phyloP scores from a whole-genome alignment of 2,329 filamentous ascomycete species.

The Colletotrichum camelliae region DNA sequence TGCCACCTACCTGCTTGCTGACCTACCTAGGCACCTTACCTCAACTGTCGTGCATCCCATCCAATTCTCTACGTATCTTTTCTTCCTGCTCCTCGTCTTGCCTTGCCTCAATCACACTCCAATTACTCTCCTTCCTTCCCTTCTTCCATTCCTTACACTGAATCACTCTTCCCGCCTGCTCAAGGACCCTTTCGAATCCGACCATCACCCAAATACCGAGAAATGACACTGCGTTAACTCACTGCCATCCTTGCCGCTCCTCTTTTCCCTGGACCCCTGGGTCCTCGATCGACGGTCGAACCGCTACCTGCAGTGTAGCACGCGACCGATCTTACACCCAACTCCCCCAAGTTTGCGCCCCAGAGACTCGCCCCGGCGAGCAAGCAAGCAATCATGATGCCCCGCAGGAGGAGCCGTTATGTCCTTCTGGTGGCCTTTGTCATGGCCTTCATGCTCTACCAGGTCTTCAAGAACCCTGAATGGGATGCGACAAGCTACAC shows the following conservation, averaged over 20 bases:
- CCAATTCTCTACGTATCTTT: constrained; percentile 12
- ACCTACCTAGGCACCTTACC: not conserved
- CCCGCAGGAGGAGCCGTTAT: constrained; percentile 67
- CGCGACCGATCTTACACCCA: not conserved
- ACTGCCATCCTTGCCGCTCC: not conserved
- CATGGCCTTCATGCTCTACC: constrained; percentile 60
- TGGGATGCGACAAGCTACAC: constrained; percentile 30
- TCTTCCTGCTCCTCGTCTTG: not conserved
- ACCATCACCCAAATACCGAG: not conserved
- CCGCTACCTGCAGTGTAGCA: constrained; percentile 7
- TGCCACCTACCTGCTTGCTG: constrained; percentile 2
- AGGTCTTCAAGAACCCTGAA: constrained; percentile 46
- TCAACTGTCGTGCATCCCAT: not conserved
- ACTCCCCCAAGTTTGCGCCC: not conserved
- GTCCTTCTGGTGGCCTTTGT: constrained; percentile 62
- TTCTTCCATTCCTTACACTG: constrained; percentile 3
- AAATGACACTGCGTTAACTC: constrained; percentile 11
- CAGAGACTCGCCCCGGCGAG: constrained; percentile 5
- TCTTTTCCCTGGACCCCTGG: not conserved
- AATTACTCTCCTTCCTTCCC: not conserved
- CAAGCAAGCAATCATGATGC: constrained; percentile 44
- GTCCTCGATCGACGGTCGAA: not conserved
- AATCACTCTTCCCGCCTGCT: not conserved
- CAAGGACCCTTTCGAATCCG: not conserved
- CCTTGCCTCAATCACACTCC: not conserved